These are phyloP conservation scores for Microcos paniculata DNA, from an alignment of 345 rosid species.

Conservation along the genomic window DNA sequence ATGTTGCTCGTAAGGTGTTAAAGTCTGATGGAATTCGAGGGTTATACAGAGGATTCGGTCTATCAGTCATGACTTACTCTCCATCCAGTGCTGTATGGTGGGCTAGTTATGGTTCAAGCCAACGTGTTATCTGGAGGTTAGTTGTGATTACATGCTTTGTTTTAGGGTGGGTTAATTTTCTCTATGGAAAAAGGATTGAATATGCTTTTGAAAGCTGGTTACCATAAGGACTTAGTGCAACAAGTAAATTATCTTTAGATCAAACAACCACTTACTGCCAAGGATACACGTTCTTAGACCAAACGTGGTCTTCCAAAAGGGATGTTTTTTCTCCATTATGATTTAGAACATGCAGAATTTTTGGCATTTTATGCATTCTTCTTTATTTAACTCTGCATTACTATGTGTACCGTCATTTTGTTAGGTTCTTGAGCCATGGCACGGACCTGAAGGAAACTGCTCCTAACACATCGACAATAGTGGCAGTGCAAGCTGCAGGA, in stretches of 20 bases:
- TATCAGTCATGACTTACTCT: slow-evolving; percentile 89
- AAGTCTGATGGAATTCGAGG: slow-evolving; percentile 83
- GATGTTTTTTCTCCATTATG: neutral
- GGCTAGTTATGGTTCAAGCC: slow-evolving; percentile 98
- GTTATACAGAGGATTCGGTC: slow-evolving; percentile 90
- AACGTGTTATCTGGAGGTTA: slow-evolving; percentile 94
- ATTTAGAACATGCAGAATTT: neutral
- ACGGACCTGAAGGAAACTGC: slow-evolving; percentile 39
- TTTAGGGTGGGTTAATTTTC: neutral
- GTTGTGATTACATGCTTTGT: slow-evolving; percentile 13
- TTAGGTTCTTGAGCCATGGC: slow-evolving; percentile 67
- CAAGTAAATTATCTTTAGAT: neutral
- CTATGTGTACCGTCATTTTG: slow-evolving; percentile 16
- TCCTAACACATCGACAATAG: slow-evolving; percentile 55
- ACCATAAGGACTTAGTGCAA: neutral
- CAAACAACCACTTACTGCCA: neutral
- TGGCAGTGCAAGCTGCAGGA: slow-evolving; percentile 85
- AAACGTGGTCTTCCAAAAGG: slow-evolving; percentile 5
- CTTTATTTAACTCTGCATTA: neutral
- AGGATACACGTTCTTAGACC: neutral
- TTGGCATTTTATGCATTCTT: neutral
- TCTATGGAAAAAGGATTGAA: neutral
- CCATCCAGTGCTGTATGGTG: slow-evolving; percentile 99
- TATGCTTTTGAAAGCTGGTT: neutral
- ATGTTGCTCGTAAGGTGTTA: slow-evolving; percentile 81